Evolutionary conservation across 164 flowering plant genomes (phyloP).

Genomic region (Nelumbo lutea): DNA sequence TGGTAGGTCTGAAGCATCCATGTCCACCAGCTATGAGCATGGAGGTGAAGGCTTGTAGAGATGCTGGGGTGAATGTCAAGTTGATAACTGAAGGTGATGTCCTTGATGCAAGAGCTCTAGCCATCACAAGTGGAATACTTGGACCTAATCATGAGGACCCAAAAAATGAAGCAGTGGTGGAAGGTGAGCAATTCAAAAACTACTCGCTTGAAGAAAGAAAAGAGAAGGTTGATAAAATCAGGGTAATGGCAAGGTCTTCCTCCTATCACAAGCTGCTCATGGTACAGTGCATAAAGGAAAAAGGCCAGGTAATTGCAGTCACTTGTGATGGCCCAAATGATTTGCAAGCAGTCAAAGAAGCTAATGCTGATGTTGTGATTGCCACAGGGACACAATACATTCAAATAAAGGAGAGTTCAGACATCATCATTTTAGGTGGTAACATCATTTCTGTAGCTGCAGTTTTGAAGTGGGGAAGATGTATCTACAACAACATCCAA

Average conservation of each 20-base stretch:
- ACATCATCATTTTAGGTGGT: slow-evolving; percentile 36
- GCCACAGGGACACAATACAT: slow-evolving; percentile 48
- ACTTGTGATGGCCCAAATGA: slow-evolving; percentile 48
- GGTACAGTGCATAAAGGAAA: slow-evolving; percentile 36
- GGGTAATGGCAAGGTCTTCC: slow-evolving; percentile 44
- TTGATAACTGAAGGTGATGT: slow-evolving; percentile 45
- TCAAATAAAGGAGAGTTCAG: slow-evolving; percentile 33
- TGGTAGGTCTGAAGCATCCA: slow-evolving; percentile 38
- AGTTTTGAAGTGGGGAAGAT: slow-evolving; percentile 41
- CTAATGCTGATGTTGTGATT: slow-evolving; percentile 30
- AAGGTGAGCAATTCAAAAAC: slow-evolving; percentile 35
- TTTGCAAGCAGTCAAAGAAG: slow-evolving; percentile 33
- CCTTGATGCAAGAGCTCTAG: slow-evolving; percentile 36
- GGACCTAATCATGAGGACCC: slow-evolving; percentile 15
- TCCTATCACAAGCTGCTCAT: slow-evolving; percentile 44
- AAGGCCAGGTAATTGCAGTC: slow-evolving; percentile 41
- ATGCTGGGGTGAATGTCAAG: slow-evolving; percentile 34
- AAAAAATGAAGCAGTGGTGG: slow-evolving; percentile 23
- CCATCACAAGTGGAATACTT: slow-evolving; percentile 36
- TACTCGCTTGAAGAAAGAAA: slow-evolving; percentile 32
- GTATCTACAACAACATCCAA: slow-evolving; percentile 41
- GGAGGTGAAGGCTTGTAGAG: slow-evolving; percentile 27
- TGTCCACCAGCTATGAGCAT: slow-evolving; percentile 33
- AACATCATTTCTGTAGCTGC: slow-evolving; percentile 34
- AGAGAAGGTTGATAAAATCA: slow-evolving; percentile 27